Evolutionary conservation across 192 early-diverging fungal species (phyloP), one percentile per base, ranked within the genome.

Genomic region (Rhizoclosmatium sp.): DNA sequence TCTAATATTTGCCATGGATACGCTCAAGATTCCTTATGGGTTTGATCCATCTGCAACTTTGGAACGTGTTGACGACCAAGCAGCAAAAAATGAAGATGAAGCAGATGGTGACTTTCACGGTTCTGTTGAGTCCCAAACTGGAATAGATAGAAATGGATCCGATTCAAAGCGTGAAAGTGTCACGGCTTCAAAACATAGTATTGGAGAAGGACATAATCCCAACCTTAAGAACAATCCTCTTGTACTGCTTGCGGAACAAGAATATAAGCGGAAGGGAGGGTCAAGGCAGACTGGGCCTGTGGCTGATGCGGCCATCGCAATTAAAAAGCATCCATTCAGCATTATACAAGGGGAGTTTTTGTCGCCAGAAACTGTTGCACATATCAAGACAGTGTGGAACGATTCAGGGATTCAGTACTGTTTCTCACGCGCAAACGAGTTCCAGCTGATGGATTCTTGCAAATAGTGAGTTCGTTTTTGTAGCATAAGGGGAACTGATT

Each of bases 21-120:
- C 62, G 41, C 71, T 85, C 3, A 54, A 82, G 60, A 76, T 83
- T 48, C 77, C 76, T 7, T 83, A 75, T 65, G 78, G 87, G 10
- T 60, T 47, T 31, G 61, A 87, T 87, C 74, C 84, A 87, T 9
- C 60, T 5, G 21, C 7, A 62, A 12, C 16, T 16, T 87, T 92
- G 69, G 78, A 82, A 41, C 88, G 94, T 71, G 80, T 88, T 12
- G 51, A 54, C 9, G 51, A 83, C 87, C 49, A 85, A 94, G 40
- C 92, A 97, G 66, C 78, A 94, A 23, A 23, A 10, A 14, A 39
- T 7, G 1, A 31, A 4, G 19, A 65, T 48, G 7, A 39, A 54
- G 59, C 59, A 47, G 9, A 44, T 59, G 7, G n/a, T 12, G 60
- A 62, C 60, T 5, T 9, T 62, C 39, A 7, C 7, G 39, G 39